These are phyloP conservation scores for Glycine latifolia DNA, from an alignment of 306 rosid genomes.

Conservation along the genomic window DNA sequence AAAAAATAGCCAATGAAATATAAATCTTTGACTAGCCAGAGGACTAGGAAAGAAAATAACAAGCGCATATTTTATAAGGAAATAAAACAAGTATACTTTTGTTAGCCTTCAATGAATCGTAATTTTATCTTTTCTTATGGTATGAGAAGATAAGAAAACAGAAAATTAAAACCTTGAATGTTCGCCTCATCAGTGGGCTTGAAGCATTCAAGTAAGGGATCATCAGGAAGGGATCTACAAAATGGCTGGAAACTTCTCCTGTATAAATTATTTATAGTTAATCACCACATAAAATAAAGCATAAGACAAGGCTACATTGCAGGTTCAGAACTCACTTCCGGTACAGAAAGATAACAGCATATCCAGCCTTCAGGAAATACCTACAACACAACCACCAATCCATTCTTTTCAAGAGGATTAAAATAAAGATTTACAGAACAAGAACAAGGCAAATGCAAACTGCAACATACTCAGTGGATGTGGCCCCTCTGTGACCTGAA, in stretches of 20 bases:
- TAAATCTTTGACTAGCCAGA: conserved; percentile 2
- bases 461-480: conserved; percentile 85
- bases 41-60: not conserved
- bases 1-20: conserved; percentile 8
- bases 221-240: conserved; percentile 87
- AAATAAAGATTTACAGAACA: not conserved
- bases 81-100: not conserved
- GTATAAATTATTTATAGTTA: conserved; percentile 39
- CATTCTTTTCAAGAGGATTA: conserved; percentile 23
- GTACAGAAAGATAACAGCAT: conserved; percentile 84
- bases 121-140: conserved; percentile 21
- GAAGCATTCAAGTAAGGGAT: conserved; percentile 91
- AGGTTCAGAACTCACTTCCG: conserved; percentile 60
- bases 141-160: not conserved
- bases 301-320: not conserved
- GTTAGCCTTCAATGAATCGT: conserved; percentile 1
- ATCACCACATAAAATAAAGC: not conserved
- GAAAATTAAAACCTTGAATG: conserved; percentile 64
- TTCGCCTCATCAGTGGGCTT: conserved; percentile 56
- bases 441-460: conserved; percentile 15
- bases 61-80: not conserved
- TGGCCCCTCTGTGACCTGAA: conserved; percentile 97
- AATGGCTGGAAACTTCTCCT: conserved; percentile 94
- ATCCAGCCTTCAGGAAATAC: conserved; percentile 89
- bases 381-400: conserved; percentile 56